Evolutionary conservation across 345 rosid species (phyloP).

Genomic region (Brassica cretica): DNA sequence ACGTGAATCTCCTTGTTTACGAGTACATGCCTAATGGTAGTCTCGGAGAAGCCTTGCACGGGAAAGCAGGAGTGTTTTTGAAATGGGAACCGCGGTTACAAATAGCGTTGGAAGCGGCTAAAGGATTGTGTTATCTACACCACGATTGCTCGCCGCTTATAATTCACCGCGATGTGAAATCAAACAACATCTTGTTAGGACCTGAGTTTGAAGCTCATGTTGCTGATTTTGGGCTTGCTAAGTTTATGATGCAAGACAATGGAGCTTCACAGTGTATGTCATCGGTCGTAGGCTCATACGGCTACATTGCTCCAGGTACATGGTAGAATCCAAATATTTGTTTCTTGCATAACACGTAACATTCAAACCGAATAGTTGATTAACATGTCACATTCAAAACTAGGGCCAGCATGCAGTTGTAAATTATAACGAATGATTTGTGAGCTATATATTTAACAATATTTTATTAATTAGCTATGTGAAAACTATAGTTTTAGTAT

Average conservation of each 20-base stretch:
- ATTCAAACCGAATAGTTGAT: neutral
- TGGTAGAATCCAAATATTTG: neutral
- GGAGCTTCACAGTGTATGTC: constrained; percentile 97
- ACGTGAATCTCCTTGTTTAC: constrained; percentile 78
- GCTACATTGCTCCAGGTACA: constrained; percentile 97
- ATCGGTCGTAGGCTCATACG: constrained; percentile 91
- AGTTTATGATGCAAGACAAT: constrained; percentile 72
- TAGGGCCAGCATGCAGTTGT: neutral
- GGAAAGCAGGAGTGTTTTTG: constrained; percentile 68
- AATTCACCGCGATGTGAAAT: constrained; percentile 88
- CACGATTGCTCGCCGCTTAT: constrained; percentile 92
- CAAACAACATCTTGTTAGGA: constrained; percentile 82
- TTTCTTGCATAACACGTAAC: constrained; percentile 17
- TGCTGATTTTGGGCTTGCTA: constrained; percentile 93
- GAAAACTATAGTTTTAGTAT: neutral
- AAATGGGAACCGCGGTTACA: constrained; percentile 77
- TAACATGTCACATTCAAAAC: neutral
- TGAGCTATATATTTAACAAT: neutral
- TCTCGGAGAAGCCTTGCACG: constrained; percentile 85
- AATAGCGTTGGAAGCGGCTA: constrained; percentile 89
- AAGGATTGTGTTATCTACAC: constrained; percentile 89
- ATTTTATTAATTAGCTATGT: neutral
- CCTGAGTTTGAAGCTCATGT: constrained; percentile 94
- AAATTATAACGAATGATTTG: neutral
- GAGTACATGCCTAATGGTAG: constrained; percentile 97